Base-by-base conservation (phyloP, 2,329 filamentous ascomycete species). In the Epichloe uncinata region DNA sequence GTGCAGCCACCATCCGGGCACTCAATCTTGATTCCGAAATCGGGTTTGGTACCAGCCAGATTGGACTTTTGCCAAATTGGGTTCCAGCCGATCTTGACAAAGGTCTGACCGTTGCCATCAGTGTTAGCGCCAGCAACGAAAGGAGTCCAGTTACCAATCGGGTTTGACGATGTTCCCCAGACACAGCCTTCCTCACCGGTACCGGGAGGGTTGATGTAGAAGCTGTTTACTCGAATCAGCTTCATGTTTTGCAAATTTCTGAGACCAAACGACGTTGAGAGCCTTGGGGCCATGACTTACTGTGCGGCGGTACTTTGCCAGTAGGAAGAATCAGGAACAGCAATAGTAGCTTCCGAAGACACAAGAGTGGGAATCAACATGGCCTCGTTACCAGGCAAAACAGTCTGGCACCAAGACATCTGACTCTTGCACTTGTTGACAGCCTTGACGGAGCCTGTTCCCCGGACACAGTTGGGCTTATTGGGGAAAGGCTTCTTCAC, bases 281-380 rank as follows among this genome's bases (percentile, higher is more conserved):
- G 38, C 1, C 8, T 15, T 33, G 2, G 42, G 8, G 9, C 26
- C 26, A 35, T 5, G 13, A 73, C 81, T 73, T 73, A 86, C 79
- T 91, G 86, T 52, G 86, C 83, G 52, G 85, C 78, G 12, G 85
- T 89, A 42, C 69, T 66, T 57, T 73, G 78, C 85, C 85, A 90
- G 66, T 90, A 90, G 50, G 68, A 73, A 16, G 73, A 67, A 50
- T 73, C 82, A 8, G 86, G 86, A 36, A 90, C 84, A 46, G 86
- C 84, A 49, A 91, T 70, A 33, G 73, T 75, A n/a, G 72, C 70
- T 9, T 63, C 65, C 54, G 71, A 68, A 20, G 63, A 65, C 44
- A 89, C 81, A 54, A 81, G 66, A n/a, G 84, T 90, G 15, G 85
- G 84, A 58, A 89, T 89, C 57, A 89, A 72, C 85, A 90, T 90